Base-by-base conservation (phyloP, 108 stramenopile genomes). In the Poteriospumella lacustris region DNA sequence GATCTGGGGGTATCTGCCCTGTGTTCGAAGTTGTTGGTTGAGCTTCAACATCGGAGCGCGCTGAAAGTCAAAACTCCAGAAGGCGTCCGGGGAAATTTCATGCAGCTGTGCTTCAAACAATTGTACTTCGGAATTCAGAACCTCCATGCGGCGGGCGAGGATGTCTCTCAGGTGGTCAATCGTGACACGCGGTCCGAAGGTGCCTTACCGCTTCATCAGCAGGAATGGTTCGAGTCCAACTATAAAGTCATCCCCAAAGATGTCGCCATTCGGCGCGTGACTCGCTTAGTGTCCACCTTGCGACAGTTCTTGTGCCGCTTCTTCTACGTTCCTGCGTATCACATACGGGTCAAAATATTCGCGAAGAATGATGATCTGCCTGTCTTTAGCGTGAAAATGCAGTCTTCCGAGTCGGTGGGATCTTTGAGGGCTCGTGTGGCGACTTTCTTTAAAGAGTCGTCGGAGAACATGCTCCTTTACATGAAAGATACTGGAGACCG, bases 21-120 rank as follows among this genome's bases (percentile, higher is more conserved):
- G 31, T n/a, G 31, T 29, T 42, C 42, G 15, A 52, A 39, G 12
- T 38, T 73, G 41, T 73, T 73, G 24, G 47, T 73, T 24, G 70
- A 73, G 42, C 70, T 73, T 44, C 70, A 73, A 33, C 70, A 73
- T 42, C 70, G 70, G 9, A 73, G 5, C 33, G 26, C 70, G 3
- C 5, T 3, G 9, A 39, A 42, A 34, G n/a, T 9, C 26, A 39
- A 42, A 42, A 5, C 9, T 5, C 26, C 5, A 15, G 70, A 73
- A 15, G 36, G n/a, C 3, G 28, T 73, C 5, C 38, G 33, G 31
- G 47, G 12, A 33, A 38, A 19, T 42, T 73, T 73, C 36, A 33
- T 73, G 33, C 26, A 73, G 24, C 33, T 29, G 44, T 73, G 70
- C 42, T 73, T 73, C 47, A 52, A 44, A 42, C 70, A 73, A 3